A percentile compares a stretch with the other conserved stretches of the same genome.
Evolutionary conservation across 108 stramenopile species (phyloP).

Genomic region (Skeletonema marinoi): DNA sequence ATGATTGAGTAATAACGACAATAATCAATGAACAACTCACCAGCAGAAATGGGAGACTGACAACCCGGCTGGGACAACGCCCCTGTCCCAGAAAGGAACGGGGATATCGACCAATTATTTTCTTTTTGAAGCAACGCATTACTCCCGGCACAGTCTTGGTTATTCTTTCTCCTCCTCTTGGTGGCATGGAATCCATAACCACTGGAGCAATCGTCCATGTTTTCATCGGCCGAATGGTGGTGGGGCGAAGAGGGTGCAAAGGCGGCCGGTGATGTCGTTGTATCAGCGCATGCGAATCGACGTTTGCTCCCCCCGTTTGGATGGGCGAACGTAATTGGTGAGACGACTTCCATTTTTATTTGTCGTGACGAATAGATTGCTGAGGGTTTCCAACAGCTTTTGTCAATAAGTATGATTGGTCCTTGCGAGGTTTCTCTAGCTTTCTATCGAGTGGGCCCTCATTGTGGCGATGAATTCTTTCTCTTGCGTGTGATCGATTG

Average conservation of each 20-base stretch:
- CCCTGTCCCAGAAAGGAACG: conserved; percentile 6
- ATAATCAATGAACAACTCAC: conserved; percentile 5
- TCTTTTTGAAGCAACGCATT: not conserved
- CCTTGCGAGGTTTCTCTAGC: not conserved
- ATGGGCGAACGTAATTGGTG: conserved; percentile 61
- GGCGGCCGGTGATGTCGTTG: not conserved
- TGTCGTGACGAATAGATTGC: not conserved
- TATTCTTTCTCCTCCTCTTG: conserved; percentile 61
- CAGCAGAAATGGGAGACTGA: conserved; percentile 5
- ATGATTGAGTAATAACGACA: not conserved
- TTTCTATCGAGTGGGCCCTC: too few species aligned
- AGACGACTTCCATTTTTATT: conserved; percentile 72
- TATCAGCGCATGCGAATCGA: conserved; percentile 31
- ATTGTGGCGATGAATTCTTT: too few species aligned
- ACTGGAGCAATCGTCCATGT: conserved; percentile 51
- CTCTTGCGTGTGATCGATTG: too few species aligned
- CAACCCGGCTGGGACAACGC: conserved; percentile 1
- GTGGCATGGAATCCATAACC: conserved; percentile 47
- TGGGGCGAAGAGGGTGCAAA: not conserved
- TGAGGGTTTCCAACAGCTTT: not conserved
- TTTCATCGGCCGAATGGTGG: conserved; percentile 41
- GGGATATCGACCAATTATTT: conserved; percentile 19
- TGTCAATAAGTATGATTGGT: not conserved
- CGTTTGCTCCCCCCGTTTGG: conserved; percentile 59
- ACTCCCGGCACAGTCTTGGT: conserved; percentile 22